Base-by-base conservation (phyloP, 768 basidiomycete genomes). In the Amanita molliuscula region DNA sequence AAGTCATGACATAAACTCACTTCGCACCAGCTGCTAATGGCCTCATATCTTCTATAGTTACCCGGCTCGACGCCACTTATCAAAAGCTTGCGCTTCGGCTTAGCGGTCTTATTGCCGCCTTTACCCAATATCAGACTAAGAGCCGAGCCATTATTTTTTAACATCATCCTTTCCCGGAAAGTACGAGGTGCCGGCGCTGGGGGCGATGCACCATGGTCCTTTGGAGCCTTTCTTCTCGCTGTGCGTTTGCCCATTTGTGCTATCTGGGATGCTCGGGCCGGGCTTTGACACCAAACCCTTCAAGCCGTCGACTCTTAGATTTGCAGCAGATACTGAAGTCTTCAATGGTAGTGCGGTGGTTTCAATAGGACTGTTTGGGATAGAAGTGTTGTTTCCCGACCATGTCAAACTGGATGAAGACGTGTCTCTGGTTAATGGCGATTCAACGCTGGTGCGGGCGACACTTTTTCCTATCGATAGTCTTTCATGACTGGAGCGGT, bases 21-120 rank as follows among this genome's bases (percentile, higher is more conserved):
- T 50, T 50, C 49, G 49, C 41, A 50, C 49, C 49, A 50, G 11
- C 7, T 34, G 25, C 38, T 38, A 8, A 50, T 50, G 31, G 49
- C 49, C 33, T 50, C 49, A 18, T 50, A 50, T 25, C 35, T 50
- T 18, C 15, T 31, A 21, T 34, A 29, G n/a, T 50, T 44, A 23
- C 23, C 49, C 23, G 43, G 31, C 29, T 50, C 49, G 5, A 50
- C 31, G n/a, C 41, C 49, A 25, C 28, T 35, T 15, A 50, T 44
- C 49, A 50, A 33, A 23, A 44, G 41, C 20, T 40, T 42, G 18
- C 49, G 49, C 33, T 50, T 50, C 18, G 49, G 15, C 33, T 44
- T 50, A 7, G 21, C 15, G 21, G 21, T 33, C 40, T 50, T 44
- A 18, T 35, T 50, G n/a, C 34, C 34, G 10, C 49, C 23, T 20